Conservation (phyloP, 179 eudicot genomes). For the Silene vulgaris region DNA sequence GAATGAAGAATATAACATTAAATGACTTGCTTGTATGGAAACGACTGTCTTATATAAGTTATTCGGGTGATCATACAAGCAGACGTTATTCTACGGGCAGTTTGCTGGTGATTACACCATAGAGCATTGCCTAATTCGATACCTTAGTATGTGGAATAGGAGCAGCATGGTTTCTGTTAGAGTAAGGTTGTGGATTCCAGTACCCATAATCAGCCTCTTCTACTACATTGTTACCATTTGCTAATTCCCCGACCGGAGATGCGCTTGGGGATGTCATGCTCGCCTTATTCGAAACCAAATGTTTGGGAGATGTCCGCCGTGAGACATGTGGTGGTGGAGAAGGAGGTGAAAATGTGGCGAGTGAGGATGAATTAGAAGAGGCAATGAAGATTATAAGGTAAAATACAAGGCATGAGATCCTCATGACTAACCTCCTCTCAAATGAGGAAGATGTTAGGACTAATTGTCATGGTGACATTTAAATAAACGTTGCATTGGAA, state of each 20-base stretch:
- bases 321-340: conserved; percentile 11
- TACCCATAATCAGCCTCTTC: conserved; percentile 37
- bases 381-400: conserved; percentile 12
- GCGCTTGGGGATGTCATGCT: not conserved
- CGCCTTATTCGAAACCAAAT: not conserved
- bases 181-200: conserved; percentile 35
- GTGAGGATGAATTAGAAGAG: conserved; percentile 5
- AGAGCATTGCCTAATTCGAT: conserved; percentile 8
- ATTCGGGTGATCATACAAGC: not conserved
- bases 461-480: conserved; percentile 8
- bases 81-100: not conserved
- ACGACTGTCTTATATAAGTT: not conserved
- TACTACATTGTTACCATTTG: not conserved
- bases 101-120: not conserved
- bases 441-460: not conserved
- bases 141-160: conserved; percentile 33
- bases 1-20: not conserved
- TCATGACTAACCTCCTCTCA: conserved; percentile 26
- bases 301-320: not conserved
- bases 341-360: conserved; percentile 7
- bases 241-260: not conserved
- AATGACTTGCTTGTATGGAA: not conserved
- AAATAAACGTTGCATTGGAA: conserved; percentile 7
- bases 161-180: conserved; percentile 20
- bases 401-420: conserved; percentile 17